Evolutionary conservation across 2,329 filamentous ascomycete species (phyloP).

Genomic region (Fusarium sp.): DNA sequence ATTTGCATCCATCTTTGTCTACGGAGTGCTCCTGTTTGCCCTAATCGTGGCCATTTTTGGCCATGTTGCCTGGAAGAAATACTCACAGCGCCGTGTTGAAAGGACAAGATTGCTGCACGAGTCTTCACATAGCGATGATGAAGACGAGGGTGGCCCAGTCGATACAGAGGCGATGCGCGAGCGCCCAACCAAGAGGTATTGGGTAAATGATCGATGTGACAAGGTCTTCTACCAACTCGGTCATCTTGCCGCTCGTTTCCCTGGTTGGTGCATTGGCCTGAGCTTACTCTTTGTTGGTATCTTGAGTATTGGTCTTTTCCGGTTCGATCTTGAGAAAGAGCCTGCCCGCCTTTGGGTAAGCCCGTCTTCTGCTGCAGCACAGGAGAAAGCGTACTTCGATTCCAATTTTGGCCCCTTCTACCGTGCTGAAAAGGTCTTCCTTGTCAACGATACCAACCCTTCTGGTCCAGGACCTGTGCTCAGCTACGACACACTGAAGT

Average conservation of each 20-base stretch:
- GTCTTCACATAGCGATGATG: slow-evolving; percentile 86
- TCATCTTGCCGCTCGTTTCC: slow-evolving; percentile 85
- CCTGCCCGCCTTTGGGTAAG: slow-evolving; percentile 98
- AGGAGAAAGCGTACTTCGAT: slow-evolving; percentile 96
- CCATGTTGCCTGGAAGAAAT: slow-evolving; percentile 82
- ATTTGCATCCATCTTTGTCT: slow-evolving; percentile 90
- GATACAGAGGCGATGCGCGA: slow-evolving; percentile 84
- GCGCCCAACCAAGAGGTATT: slow-evolving; percentile 83
- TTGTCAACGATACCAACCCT: slow-evolving; percentile 86
- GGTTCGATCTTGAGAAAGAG: slow-evolving; percentile 90
- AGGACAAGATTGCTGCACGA: slow-evolving; percentile 90
- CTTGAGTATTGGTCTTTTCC: slow-evolving; percentile 89
- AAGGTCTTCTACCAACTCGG: slow-evolving; percentile 85
- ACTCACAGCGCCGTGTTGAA: slow-evolving; percentile 82
- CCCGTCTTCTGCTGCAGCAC: slow-evolving; percentile 88
- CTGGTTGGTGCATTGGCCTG: slow-evolving; percentile 82
- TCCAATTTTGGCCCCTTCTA: slow-evolving; percentile 95
- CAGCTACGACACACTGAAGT: slow-evolving; percentile 87
- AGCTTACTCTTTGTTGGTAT: slow-evolving; percentile 83
- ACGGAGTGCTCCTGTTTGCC: slow-evolving; percentile 80
- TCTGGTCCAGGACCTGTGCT: slow-evolving; percentile 81
- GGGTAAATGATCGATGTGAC: slow-evolving; percentile 87
- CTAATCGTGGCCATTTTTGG: slow-evolving; percentile 78
- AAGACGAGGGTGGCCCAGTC: slow-evolving; percentile 88
- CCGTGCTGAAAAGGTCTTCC: slow-evolving; percentile 90